Percentiles rank a stretch among this genome's conserved stretches.
These are phyloP conservation scores for Pythium rhizo-oryzae DNA, from an alignment of 352 stramenopile species.

Conservation along the genomic window DNA sequence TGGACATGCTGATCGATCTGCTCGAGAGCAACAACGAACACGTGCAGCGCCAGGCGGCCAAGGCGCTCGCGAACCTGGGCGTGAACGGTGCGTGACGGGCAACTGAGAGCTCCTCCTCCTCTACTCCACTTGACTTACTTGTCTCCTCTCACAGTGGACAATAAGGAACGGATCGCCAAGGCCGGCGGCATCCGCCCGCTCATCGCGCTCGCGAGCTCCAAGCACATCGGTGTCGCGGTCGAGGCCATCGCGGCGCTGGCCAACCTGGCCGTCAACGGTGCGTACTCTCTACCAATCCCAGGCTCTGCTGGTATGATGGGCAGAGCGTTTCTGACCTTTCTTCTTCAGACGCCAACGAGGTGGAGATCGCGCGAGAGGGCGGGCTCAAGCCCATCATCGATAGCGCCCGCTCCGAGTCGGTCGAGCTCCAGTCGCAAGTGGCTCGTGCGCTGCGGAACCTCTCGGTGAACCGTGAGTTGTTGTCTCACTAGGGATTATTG, in stretches of 20 bases:
- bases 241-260: constrained; percentile 94
- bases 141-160: constrained; percentile 58
- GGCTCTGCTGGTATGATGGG: too few relatives aligned
- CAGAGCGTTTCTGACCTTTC: neutral
- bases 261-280: constrained; percentile 95
- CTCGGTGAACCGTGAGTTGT: constrained; percentile 88
- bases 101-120: neutral
- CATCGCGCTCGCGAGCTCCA: constrained; percentile 80
- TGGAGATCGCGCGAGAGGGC: constrained; percentile 88
- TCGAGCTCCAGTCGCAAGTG: constrained; percentile 88
- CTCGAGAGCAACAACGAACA: constrained; percentile 84
- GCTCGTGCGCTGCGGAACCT: constrained; percentile 93
- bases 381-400: constrained; percentile 92
- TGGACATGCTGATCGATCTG: constrained; percentile 95
- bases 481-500: too few relatives aligned
- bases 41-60: constrained; percentile 92
- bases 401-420: constrained; percentile 70
- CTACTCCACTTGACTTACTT: neutral
- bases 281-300: neutral
- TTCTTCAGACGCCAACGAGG: constrained; percentile 87
- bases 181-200: constrained; percentile 89
- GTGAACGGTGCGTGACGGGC: constrained; percentile 73
- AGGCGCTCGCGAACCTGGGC: constrained; percentile 93
- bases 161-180: constrained; percentile 93
- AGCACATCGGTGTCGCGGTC: constrained; percentile 84